A percentile compares a stretch with the other conserved stretches of the same genome.
Conservation (phyloP, 192 early-diverging fungal species). For the Gigaspora rosea region DNA sequence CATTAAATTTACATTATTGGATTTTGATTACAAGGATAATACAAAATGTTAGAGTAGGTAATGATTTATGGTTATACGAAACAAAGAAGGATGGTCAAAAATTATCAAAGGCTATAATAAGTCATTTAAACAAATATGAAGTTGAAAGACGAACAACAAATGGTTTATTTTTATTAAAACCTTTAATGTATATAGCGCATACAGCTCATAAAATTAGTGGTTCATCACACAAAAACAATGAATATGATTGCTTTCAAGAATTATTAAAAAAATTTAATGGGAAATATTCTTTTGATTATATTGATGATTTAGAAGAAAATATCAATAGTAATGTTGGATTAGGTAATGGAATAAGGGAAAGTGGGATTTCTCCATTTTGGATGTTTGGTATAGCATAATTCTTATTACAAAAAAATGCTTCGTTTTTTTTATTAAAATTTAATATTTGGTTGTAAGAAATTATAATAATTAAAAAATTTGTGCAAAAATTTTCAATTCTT, state of each 20-base stretch:
- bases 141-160: conserved; percentile 36
- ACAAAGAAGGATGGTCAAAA: conserved; percentile 49
- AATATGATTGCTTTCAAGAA: conserved; percentile 33
- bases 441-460: too few species aligned
- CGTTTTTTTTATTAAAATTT: too few species aligned
- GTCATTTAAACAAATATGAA: conserved; percentile 37
- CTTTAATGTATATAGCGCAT: conserved; percentile 53
- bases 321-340: conserved; percentile 37
- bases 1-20: conserved; percentile 62
- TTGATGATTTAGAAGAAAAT: conserved; percentile 17
- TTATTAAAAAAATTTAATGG: conserved; percentile 18
- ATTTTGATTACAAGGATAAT: conserved; percentile 54
- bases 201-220: conserved; percentile 43
- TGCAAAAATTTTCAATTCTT: too few species aligned
- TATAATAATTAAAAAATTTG: too few species aligned
- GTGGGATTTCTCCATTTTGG: conserved; percentile 57
- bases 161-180: conserved; percentile 44
- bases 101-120: conserved; percentile 48
- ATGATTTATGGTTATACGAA: conserved; percentile 57
- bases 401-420: too few species aligned
- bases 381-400: conserved; percentile 48
- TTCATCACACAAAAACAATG: conserved; percentile 19
- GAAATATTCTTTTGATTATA: conserved; percentile 7
- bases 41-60: conserved; percentile 51
- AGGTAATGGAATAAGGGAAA: conserved; percentile 37